Evolutionary conservation across 108 stramenopile genomes (phyloP).

Genomic region (Stephanodiscus triporus): DNA sequence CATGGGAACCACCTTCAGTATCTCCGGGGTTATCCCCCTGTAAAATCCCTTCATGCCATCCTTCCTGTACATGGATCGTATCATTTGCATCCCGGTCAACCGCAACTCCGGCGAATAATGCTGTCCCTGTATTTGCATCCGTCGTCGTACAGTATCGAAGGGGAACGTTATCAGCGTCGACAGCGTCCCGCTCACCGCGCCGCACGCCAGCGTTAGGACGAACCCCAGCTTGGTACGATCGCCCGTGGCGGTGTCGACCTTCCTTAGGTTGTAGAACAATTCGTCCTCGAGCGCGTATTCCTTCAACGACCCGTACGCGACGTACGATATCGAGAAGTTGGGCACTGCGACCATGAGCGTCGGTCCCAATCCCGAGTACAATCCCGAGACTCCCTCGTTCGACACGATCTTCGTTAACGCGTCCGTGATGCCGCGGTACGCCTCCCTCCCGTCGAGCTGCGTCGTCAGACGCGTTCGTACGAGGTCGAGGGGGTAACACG

Average conservation of each 20-base stretch:
- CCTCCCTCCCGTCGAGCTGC: conserved; percentile 80
- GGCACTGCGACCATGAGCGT: conserved; percentile 89
- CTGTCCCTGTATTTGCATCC: conserved; percentile 92
- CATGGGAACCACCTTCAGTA: conserved; percentile 95
- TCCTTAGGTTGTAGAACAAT: conserved; percentile 86
- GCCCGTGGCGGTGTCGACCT: conserved; percentile 80
- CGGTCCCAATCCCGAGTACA: conserved; percentile 87
- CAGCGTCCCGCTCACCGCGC: conserved; percentile 76
- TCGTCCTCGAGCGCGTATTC: conserved; percentile 80
- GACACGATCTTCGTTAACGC: conserved; percentile 82
- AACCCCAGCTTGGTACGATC: conserved; percentile 72
- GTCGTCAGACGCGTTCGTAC: conserved; percentile 91
- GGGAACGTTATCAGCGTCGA: conserved; percentile 88
- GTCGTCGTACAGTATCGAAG: conserved; percentile 87
- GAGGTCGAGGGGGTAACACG: conserved; percentile 94
- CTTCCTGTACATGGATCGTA: conserved; percentile 53
- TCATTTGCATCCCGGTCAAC: conserved; percentile 62
- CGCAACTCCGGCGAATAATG: conserved; percentile 70
- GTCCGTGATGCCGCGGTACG: conserved; percentile 86
- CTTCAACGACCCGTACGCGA: conserved; percentile 90
- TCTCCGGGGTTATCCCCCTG: conserved; percentile 89
- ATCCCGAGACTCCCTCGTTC: conserved; percentile 74
- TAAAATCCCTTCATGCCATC: conserved; percentile 88
- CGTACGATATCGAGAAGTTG: conserved; percentile 89
- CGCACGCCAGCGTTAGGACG: conserved; percentile 76